These are phyloP conservation scores for Aspergillus japonicus DNA, from an alignment of 2,329 filamentous ascomycete genomes.

Conservation along the genomic window DNA sequence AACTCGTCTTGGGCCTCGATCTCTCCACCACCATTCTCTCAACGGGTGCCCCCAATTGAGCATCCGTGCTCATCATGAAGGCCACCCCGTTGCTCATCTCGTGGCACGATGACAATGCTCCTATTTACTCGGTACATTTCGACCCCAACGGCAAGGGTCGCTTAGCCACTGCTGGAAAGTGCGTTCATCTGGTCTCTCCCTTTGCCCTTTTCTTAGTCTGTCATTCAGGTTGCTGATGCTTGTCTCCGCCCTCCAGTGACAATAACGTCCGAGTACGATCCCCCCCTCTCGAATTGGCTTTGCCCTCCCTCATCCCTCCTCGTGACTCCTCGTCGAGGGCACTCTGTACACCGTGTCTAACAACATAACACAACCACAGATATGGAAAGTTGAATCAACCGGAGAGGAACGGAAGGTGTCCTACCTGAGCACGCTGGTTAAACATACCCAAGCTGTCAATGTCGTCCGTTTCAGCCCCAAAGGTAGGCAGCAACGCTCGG, in stretches of 20 bases:
- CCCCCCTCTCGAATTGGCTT: conserved; percentile 8
- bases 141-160: conserved; percentile 88
- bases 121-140: conserved; percentile 96
- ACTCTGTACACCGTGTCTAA: conserved; percentile 34
- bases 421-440: conserved; percentile 85
- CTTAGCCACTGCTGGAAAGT: conserved; percentile 86
- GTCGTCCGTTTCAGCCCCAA: conserved; percentile 94
- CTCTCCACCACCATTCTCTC: neutral
- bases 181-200: conserved; percentile 23
- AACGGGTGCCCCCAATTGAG: conserved; percentile 12
- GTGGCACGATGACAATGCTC: conserved; percentile 97
- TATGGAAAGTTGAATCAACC: conserved; percentile 86
- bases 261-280: conserved; percentile 83
- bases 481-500: conserved; percentile 55
- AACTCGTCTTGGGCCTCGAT: neutral
- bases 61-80: conserved; percentile 67
- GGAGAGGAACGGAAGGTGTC: conserved; percentile 86
- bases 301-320: conserved; percentile 9
- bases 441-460: conserved; percentile 96
- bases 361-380: conserved; percentile 48
- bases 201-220: neutral
- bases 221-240: conserved; percentile 12
- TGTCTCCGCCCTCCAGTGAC: conserved; percentile 52
- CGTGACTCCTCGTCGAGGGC: conserved; percentile 4
- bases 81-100: conserved; percentile 93